Base-by-base conservation (phyloP, 192 early-diverging fungal species). In the Coemansia sp. region DNA sequence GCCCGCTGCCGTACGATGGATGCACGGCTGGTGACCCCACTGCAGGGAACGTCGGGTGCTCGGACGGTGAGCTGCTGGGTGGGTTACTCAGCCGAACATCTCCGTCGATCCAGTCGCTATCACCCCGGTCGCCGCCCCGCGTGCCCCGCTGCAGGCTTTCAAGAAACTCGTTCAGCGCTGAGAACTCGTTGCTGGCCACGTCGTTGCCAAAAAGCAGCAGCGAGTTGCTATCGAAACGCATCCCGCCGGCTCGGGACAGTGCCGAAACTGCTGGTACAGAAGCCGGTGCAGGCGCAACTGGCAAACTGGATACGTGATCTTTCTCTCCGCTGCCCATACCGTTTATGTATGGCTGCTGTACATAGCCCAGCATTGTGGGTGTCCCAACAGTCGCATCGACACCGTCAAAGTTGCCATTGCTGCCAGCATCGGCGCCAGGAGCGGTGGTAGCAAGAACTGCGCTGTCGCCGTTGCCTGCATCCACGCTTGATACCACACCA, bases 101-200 rank as follows among this genome's bases (percentile, higher is more conserved):
- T 4, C 54, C 4, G 22, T 65, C 75, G 4, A 59, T 15, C 34
- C 34, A 37, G 41, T 57, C 67, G 8, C 54, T 4, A 15, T 65
- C 75, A 2, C 55, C n/a, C 19, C 52, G 52, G 24, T 77, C 67
- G 17, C 53, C 30, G 30, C 58, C 46, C 45, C 55, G 58, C 39
- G 64, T 39, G 14, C 61, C 61, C 42, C 75, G 75, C 75, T 71
- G 70, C 59, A 79, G 53, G 62, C 53, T 66, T 37, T 66, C 62
- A 3, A 72, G 62, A 19, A 82, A 74, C 56, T 78, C 71, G 43
- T 64, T 66, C 15, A 76, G 53, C 18, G 77, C 71, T 3, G 62
- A 61, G 39, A 67, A 72, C 51, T 80, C 72, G 44, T 71, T 66
- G 40, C 68, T 70, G 37, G 70, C 72, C 38, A 78, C 59, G 41